Base-by-base conservation (phyloP, 495 filamentous ascomycete species). In the Gamarada debralockiae region DNA sequence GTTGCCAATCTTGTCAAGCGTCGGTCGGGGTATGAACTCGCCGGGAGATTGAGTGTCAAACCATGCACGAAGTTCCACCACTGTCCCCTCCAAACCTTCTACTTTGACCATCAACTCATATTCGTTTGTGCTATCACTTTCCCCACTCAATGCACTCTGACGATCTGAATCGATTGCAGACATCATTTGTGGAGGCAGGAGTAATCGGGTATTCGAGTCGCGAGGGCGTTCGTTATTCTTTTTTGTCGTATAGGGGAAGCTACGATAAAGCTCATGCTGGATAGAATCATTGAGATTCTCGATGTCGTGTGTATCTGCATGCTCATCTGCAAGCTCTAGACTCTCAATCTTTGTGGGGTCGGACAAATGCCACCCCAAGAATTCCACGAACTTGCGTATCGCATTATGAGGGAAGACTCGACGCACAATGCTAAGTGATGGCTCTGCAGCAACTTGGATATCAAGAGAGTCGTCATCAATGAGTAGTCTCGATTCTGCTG, bases 31-130 rank as follows among this genome's bases (percentile, higher is more conserved):
- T 48, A 48, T 48, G 44, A 48, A 12, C 12, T 48, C 21, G 25
- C n/a, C 27, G 12, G 21, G 44, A 31, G 21, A 29, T 48, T 34
- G 23, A 34, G 44, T 48, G n/a, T 48, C 44, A 8, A 48, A 27
- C 3, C 14, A 34, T 14, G 25, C 7, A 31, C n/a, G 22, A n/a
- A 48, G 23, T n/a, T 48, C 44, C 6, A 8, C 17, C 17, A 41
- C 38, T 7, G 17, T 18, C 21, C 22, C 9, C 12, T 48, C 44
- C 8, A n/a, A 7, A 14, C 44, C 44, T 31, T 33, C 8, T 21
- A 34, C 44, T 20, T 15, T 31, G 2, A 21, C 27, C 23, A 48
- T 48, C 8, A 31, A 27, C 3, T 34, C 25, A 29, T 29, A 48
- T 17, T 48, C 27, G 44, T 48, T 48, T 6, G 4, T 31, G 3